Base-by-base conservation (phyloP, 805 yeast genomes). In the Schwanniomyces vanrijiae region DNA sequence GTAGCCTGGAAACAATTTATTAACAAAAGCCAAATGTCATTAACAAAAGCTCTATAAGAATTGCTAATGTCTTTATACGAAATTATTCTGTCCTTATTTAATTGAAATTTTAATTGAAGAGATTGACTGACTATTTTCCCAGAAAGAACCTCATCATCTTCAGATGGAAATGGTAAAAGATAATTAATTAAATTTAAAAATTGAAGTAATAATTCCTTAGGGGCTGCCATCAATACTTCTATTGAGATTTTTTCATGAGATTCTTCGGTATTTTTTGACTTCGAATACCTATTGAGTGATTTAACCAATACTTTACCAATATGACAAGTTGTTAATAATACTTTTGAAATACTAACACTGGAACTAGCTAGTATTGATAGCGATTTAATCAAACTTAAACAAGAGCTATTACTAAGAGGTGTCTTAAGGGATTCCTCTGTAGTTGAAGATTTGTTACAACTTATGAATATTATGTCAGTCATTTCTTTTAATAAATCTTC, bases 191-290 rank as follows among this genome's bases (percentile, higher is more conserved):
- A 68, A 35, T 77, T 75, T 16, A 88, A 64, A 16, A 84, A 70
- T 11, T 80, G 70, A 1, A 78, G 54, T 16, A 86, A 62, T 24
- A 87, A 60, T n/a, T 83, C 86, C 54, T 83, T 85, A 0, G 92
- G 90, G 2, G 83, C 79, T 45, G 84, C 80, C 82, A 88, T 84
- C 34, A 90, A 64, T 0, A 88, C 80, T 56, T 88, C 96, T 1
- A 81, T 60, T 16, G 46, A 24, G 18, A 51, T 25, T 5, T 44
- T 38, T 4, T 51, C 49, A 13, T 40, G 39, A 19, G 31, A 43
- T 22, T 49, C 33, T 16, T 24, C 45, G 10, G 21, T 38, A 3
- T 41, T 55, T 33, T 42, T 45, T 25, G 38, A 24, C 52, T 77
- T 78, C 9, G 79, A 73, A 54, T 76, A 83, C 37, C 74, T 77